These are phyloP conservation scores for Pseudozyma flocculosa DNA, from an alignment of 1,284 basidiomycete genomes.

Conservation along the genomic window DNA sequence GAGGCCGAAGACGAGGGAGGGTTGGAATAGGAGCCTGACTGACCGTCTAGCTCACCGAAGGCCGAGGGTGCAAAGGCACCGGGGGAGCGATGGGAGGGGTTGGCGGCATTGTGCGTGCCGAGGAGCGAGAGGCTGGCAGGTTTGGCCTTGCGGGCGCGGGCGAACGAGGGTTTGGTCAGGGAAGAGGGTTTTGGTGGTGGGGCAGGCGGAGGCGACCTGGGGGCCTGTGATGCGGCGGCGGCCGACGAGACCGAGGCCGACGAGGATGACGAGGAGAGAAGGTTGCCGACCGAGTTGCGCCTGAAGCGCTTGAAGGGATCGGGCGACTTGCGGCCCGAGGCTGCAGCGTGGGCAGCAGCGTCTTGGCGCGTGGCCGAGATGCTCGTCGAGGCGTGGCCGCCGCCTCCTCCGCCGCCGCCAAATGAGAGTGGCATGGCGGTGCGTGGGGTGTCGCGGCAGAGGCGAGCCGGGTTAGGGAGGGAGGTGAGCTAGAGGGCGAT, in stretches of 20 bases:
- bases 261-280: constrained; percentile 6
- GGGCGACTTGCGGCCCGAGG: constrained; percentile 34
- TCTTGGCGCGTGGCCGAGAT: too few species aligned
- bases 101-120: background rate
- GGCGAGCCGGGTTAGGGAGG: too few species aligned
- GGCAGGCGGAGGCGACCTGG: constrained; percentile 5
- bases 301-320: constrained; percentile 36
- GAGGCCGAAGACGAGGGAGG: background rate
- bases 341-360: background rate
- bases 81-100: background rate
- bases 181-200: constrained; percentile 27
- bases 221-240: background rate
- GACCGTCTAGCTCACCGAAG: background rate
- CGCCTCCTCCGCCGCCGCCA: too few species aligned
- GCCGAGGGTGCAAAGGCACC: background rate
- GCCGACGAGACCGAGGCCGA: background rate
- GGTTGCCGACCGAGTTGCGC: constrained; percentile 22
- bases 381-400: too few species aligned
- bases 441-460: too few species aligned
- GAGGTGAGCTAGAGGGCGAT: too few species aligned
- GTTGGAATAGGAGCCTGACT: background rate
- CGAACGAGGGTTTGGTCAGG: constrained; percentile 21
- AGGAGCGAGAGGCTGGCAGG: constrained; percentile 27
- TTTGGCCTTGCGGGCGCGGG: constrained; percentile 21
- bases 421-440: too few species aligned